These are phyloP conservation scores for Baeospora myosura DNA, from an alignment of 1,284 basidiomycete species.

Conservation along the genomic window DNA sequence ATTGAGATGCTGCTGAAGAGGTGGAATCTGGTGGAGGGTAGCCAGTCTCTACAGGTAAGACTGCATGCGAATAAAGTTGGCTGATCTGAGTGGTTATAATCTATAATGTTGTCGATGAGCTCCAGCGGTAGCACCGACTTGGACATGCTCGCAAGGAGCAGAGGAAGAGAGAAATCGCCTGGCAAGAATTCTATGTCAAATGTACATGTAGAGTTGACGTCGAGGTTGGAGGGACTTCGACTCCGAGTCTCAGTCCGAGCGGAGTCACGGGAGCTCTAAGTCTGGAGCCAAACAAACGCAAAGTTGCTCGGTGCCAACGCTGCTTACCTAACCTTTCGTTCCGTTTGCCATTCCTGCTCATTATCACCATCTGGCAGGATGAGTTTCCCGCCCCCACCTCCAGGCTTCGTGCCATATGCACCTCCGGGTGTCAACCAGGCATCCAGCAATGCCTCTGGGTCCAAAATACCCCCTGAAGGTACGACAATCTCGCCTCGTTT, in stretches of 20 bases:
- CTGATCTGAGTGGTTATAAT: slow-evolving; percentile 7
- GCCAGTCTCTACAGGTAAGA: slow-evolving; percentile 10
- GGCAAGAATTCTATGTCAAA: no score
- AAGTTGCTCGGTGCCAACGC: no score
- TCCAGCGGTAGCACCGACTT: slow-evolving; percentile 11
- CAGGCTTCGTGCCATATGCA: slow-evolving; percentile 53
- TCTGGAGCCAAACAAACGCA: no score
- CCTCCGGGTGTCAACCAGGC: slow-evolving; percentile 58
- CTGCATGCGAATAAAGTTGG: slow-evolving; percentile 1
- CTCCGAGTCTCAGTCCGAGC: no score
- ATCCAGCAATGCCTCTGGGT: slow-evolving; percentile 41
- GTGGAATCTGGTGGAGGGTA: slow-evolving; percentile 10
- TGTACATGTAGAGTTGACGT: no score
- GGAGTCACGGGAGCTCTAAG: no score
- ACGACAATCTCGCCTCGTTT: slow-evolving; percentile 10
- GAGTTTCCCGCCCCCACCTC: slow-evolving; percentile 49
- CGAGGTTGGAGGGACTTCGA: no score
- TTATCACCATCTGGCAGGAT: slow-evolving; percentile 19
- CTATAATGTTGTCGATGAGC: slow-evolving; percentile 9
- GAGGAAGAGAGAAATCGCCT: no score
- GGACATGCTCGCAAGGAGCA: no score
- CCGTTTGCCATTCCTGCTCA: no score
- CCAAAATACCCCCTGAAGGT: slow-evolving; percentile 68
- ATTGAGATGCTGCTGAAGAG: slow-evolving; percentile 5
- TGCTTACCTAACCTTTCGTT: no score